phyloP scores from a whole-genome alignment of 2,329 filamentous ascomycete genomes.

The Fusarium verticillioides region DNA sequence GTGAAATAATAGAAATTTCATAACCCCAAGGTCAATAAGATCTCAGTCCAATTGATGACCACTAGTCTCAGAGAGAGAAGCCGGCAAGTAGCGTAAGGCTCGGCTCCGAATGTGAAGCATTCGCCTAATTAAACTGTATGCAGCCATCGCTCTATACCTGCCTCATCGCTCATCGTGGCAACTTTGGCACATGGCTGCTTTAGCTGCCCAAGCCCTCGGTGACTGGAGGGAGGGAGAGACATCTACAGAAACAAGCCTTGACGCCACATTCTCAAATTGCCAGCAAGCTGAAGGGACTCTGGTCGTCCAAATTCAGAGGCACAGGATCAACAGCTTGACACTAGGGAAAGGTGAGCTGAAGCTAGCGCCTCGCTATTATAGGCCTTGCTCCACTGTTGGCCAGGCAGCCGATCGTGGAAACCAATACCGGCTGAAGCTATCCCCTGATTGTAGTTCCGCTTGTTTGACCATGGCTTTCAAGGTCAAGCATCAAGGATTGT shows the following conservation, averaged over 20 bases:
- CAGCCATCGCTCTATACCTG: neutral
- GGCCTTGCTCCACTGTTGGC: neutral
- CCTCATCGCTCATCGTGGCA: slow-evolving; percentile 7
- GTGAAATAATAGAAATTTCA: neutral
- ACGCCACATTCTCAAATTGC: slow-evolving; percentile 19
- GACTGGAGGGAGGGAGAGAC: slow-evolving; percentile 19
- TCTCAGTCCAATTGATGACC: neutral
- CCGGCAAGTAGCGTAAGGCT: neutral
- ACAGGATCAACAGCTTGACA: neutral
- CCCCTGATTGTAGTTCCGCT: neutral
- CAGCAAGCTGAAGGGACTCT: slow-evolving; percentile 18
- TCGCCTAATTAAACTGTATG: neutral
- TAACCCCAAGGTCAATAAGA: neutral
- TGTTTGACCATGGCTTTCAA: neutral
- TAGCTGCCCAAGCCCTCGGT: slow-evolving; percentile 27
- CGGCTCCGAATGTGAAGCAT: neutral
- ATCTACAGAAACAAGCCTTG: slow-evolving; percentile 10
- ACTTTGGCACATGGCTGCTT: slow-evolving; percentile 9
- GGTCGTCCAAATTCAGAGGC: slow-evolving; percentile 7
- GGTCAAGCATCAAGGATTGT: neutral
- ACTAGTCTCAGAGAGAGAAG: neutral
- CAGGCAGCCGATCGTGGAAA: neutral
- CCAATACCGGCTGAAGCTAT: neutral
- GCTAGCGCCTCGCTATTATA: neutral
- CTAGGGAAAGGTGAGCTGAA: neutral